A percentile compares a stretch with the other conserved stretches of the same genome.
Evolutionary conservation across 2,329 filamentous ascomycete species (phyloP).

Genomic region (Catunica adiposa): DNA sequence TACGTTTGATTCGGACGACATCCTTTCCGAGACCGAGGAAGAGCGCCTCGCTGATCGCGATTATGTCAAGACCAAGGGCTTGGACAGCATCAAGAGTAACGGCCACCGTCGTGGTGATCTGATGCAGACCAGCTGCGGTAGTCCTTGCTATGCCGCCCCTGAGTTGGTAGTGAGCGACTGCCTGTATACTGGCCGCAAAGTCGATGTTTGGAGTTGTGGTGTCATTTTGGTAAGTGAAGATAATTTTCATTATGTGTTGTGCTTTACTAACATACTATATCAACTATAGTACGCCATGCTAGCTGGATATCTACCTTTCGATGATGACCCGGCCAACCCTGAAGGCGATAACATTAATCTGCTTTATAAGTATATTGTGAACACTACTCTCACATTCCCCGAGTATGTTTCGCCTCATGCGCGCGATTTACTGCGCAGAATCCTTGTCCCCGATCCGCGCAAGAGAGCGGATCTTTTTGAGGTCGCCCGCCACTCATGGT

Average conservation of each 20-base stretch:
- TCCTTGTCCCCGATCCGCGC: constrained; percentile 85
- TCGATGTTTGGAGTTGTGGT: constrained; percentile 98
- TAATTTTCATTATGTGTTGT: neutral
- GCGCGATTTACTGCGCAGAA: constrained; percentile 76
- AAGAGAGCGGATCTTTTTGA: constrained; percentile 94
- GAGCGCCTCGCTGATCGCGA: constrained; percentile 74
- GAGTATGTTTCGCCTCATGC: constrained; percentile 98
- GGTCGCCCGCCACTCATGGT: constrained; percentile 92
- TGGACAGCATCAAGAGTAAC: constrained; percentile 61
- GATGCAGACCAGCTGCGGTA: constrained; percentile 98
- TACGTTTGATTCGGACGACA: constrained; percentile 79
- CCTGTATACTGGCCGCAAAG: constrained; percentile 89
- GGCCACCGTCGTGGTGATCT: constrained; percentile 75
- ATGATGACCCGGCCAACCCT: constrained; percentile 94
- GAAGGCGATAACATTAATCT: constrained; percentile 99
- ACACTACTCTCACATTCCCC: constrained; percentile 88
- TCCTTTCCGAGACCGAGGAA: constrained; percentile 80
- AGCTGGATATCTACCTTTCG: constrained; percentile 90
- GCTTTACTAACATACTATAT: neutral
- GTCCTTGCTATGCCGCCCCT: constrained; percentile 91
- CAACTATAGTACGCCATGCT: constrained; percentile 83
- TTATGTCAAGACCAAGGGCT: constrained; percentile 68
- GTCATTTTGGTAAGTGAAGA: constrained; percentile 76
- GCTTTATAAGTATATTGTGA: constrained; percentile 97
- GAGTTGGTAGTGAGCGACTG: constrained; percentile 96